phyloP scores from a whole-genome alignment of 352 stramenopile genomes.

The Globisporangium orthogonon region DNA sequence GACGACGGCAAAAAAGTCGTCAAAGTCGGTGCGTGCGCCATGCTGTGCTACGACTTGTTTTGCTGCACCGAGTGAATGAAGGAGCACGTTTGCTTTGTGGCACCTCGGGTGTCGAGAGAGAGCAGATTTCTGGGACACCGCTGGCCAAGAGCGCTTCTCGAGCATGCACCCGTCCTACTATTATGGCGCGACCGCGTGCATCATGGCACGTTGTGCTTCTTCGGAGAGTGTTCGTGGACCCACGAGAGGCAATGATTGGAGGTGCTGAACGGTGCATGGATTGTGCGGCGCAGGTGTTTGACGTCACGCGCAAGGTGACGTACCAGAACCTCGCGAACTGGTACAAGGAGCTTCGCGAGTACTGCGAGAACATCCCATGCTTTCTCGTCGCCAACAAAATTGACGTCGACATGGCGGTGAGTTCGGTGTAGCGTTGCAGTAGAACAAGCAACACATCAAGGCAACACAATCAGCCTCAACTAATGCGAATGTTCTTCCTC shows the following conservation, averaged over 20 bases:
- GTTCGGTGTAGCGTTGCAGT: background rate
- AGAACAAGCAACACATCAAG: no score
- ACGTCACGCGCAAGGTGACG: constrained; percentile 93
- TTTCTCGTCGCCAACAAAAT: constrained; percentile 97
- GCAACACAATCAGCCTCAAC: background rate
- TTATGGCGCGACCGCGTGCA: constrained; percentile 91
- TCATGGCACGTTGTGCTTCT: constrained; percentile 44
- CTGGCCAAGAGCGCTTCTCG: constrained; percentile 93
- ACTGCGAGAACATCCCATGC: constrained; percentile 90
- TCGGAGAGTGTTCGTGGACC: no score
- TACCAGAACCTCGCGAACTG: constrained; percentile 92
- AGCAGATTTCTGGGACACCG: constrained; percentile 95
- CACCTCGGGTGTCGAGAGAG: background rate
- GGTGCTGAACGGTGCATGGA: background rate
- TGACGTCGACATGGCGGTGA: constrained; percentile 91
- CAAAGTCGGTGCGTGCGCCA: constrained; percentile 47
- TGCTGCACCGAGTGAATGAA: background rate
- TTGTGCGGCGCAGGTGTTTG: constrained; percentile 68
- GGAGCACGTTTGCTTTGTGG: background rate
- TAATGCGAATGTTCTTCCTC: background rate
- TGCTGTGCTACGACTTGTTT: background rate
- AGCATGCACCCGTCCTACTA: constrained; percentile 96
- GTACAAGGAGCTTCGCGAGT: constrained; percentile 90
- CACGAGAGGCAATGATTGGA: background rate
- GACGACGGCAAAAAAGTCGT: constrained; percentile 29